Evolutionary conservation across 73 alveolate genomes (phyloP), one percentile per base, ranked within the genome.

Genomic region (Halteria grandinella): DNA sequence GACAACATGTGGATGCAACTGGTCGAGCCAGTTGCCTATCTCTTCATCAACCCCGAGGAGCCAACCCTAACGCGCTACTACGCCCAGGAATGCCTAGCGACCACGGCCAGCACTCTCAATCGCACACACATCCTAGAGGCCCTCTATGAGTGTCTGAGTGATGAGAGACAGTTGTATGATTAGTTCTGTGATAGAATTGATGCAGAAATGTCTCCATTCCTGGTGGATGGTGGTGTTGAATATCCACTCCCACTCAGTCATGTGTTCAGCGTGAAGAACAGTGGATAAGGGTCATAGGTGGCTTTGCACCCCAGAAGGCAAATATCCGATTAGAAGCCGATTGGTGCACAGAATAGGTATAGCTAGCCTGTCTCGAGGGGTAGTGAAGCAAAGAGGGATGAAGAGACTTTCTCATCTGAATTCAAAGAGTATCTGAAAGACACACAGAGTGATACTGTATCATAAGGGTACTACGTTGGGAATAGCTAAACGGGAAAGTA

Each of bases 171-270:
- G 5, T 31, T 60, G 14, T 60, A 60, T 60, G 77, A 60, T 60
- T 40, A 37, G 43, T 60, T 60, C 43, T 60, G 77, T 60, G 77
- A 60, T 60, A 33, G 77, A 37, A 20, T 60, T 18, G 77, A 60
- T 36, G 51, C 77, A 8, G 43, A 60, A 8, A 5, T 12, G 20
- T 40, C 34, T 8, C 77, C 77, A 3, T 60, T 60, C 23, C 51
- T 60, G 4, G n/a, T 47, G 4, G 43, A 60, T 6, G 12, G 24
- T 2, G 28, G 43, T 60, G 77, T 60, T 21, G 77, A 60, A 31
- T 60, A 40, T 21, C 77, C 77, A 6, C 59, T 60, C 10, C 77
- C 77, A 5, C 37, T 21, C 1, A 60, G 28, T 37, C 77, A 60
- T 21, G 58, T 60, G 23, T 60, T 24, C 27, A 40, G 60, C 20